Base-by-base conservation (phyloP, 2,329 filamentous ascomycete genomes). In the Cladorrhinum sp. region DNA sequence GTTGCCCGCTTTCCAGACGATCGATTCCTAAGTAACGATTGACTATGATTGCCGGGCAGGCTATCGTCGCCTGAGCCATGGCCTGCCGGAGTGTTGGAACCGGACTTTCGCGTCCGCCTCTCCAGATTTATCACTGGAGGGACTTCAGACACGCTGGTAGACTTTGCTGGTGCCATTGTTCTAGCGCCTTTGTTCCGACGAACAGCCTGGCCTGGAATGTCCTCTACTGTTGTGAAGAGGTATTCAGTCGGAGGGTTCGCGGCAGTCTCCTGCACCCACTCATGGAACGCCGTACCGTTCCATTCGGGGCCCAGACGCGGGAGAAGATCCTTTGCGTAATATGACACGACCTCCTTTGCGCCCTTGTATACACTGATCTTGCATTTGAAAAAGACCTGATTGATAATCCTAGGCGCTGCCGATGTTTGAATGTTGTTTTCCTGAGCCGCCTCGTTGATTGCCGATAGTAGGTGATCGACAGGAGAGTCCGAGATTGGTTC, bases 1-100 rank as follows among this genome's bases (percentile, higher is more conserved):
- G 71, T 73, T 3, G 80, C 79, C 48, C 75, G 77, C 61, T 79
- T 81, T 24, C 79, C 79, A 14, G 75, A 73, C 12, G 69, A 72
- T 10, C 77, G 77, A 16, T 46, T 46, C 10, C 42, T 18, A 2
- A 46, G 16, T 5, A 21, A 20, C n/a, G 72, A 73, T 50, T 74
- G 72, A 50, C 55, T 61, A 2, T 67, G 67, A 62, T 65, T 42
- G 62, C 61, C 39, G 39, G 56, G 24, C 24, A 62, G 51, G 28
- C 58, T n/a, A 42, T 68, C 68, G 7, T 66, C 63, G 14, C 55
- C 67, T 24, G 61, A 62, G 16, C 65, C 65, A 9, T 36, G 60
- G 20, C 56, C 64, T 1, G 57, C 55, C 16, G 49, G 60, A 46
- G 55, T 65, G 58, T 52, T 66, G 57, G 67, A 58, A 58, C 30